Base-by-base conservation (phyloP, 257 asterid species). In the Scutellaria baicalensis region DNA sequence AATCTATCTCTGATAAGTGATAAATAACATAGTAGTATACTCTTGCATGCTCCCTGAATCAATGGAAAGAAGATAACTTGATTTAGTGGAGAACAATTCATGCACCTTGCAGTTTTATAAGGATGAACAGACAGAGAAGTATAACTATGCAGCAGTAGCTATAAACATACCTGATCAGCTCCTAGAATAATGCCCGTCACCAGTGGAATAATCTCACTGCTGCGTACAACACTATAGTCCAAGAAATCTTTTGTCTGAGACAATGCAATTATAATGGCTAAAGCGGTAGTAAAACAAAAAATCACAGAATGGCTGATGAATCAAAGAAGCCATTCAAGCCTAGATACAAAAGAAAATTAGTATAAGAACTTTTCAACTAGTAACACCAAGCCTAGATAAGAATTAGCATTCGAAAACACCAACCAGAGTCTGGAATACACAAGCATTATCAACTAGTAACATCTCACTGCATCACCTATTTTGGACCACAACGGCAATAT, bases 271-370 rank as follows among this genome's bases (percentile, higher is more conserved):
- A 91, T 97, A 85, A 94, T 81, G 73, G 99, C 99, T 74, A 97
- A 94, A 76, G 99, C 97, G 10, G 99, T 94, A 47, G 99, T 94
- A 80, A 94, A 94, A 79, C 97, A 97, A 86, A 97, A 94, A 81
- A 94, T 94, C 85, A 94, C 99, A 47, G 99, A 91, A 84, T 89
- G 99, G 78, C 99, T 94, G 86, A 94, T 91, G 87, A 94, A 94
- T 49, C 99, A 96, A 71, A 94, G 78, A 71, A 94, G 88, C 99
- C 99, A 94, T 68, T 97, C 99, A 75, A 94, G 99, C 95, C 99
- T 94, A 74, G 73, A 75, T 76, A 50, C 42, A 57, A 60, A n/a
- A 64, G 78, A 71, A 75, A 70, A 66, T 56, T 64, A 72, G 59
- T 77, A 61, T 69, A 56, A 75, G 80, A 78, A 77, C 56, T n/a